A percentile compares a stretch with the other conserved stretches of the same genome.
Conservation (phyloP, 2,329 filamentous ascomycete species). For the Phyllosticta citrichinensis region DNA sequence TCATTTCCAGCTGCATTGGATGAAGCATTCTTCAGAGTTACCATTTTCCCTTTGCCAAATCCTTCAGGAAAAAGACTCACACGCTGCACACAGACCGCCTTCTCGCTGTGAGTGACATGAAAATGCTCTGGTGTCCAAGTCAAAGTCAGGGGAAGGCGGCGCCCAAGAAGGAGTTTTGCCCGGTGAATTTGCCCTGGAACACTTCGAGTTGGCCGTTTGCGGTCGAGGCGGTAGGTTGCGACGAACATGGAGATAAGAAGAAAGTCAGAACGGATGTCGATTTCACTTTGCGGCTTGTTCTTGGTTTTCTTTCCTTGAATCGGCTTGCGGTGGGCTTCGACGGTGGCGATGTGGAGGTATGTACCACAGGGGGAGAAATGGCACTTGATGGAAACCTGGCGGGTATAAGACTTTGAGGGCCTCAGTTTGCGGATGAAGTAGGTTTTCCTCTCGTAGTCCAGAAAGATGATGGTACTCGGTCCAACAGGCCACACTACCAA, state of each 20-base stretch:
- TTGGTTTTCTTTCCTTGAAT: neutral
- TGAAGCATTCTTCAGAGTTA: too few species aligned
- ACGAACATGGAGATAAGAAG: conserved; percentile 8
- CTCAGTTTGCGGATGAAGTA: conserved; percentile 11
- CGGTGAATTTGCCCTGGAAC: conserved; percentile 8
- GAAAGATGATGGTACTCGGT: conserved; percentile 11
- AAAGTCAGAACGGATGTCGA: neutral
- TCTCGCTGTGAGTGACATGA: conserved; percentile 9
- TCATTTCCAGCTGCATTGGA: neutral
- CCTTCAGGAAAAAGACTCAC: conserved; percentile 2
- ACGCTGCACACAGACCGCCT: neutral
- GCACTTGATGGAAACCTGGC: conserved; percentile 13
- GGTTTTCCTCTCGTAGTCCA: conserved; percentile 7
- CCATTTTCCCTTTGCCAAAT: neutral
- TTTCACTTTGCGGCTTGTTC: neutral
- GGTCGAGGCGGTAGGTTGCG: neutral
- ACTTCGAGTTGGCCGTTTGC: neutral
- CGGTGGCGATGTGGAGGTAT: conserved; percentile 12
- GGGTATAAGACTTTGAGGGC: neutral
- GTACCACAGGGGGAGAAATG: conserved; percentile 11
- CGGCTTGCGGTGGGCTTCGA: conserved; percentile 7
- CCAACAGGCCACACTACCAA: conserved; percentile 13
- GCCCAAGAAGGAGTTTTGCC: conserved; percentile 9
- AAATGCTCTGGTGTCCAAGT: conserved; percentile 11
- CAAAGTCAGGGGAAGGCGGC: conserved; percentile 8